Percentiles rank a stretch among this genome's conserved stretches.
Conservation (phyloP, 2,329 filamentous ascomycete species). For the Drechmeria coniospora region DNA sequence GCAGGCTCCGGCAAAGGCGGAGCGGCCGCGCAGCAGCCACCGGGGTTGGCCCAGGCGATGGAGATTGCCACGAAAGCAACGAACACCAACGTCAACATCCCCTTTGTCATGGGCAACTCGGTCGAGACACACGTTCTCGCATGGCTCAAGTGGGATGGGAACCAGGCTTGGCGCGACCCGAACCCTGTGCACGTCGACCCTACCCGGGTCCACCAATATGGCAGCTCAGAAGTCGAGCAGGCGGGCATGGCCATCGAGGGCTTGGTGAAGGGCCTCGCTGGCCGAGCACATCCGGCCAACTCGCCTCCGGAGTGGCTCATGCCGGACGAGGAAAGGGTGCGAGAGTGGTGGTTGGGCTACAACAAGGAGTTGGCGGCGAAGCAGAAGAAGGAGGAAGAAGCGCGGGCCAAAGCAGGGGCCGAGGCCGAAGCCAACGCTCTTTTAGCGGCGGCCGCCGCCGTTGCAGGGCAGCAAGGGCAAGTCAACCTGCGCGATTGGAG, state of each 20-base stretch:
- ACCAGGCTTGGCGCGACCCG: slow-evolving; percentile 26
- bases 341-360: slow-evolving; percentile 38
- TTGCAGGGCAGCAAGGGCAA: slow-evolving; percentile 4
- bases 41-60: not conserved
- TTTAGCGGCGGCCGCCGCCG: slow-evolving; percentile 10
- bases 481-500: slow-evolving; percentile 12
- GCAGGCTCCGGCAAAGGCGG: slow-evolving; percentile 2
- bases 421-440: slow-evolving; percentile 17
- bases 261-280: slow-evolving; percentile 24
- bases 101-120: slow-evolving; percentile 16
- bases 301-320: slow-evolving; percentile 38
- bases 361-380: slow-evolving; percentile 22
- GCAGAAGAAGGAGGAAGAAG: slow-evolving; percentile 23
- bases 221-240: slow-evolving; percentile 25
- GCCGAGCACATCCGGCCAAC: slow-evolving; percentile 31
- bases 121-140: slow-evolving; percentile 25
- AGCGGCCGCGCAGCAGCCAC: slow-evolving; percentile 3
- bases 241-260: slow-evolving; percentile 28
- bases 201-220: slow-evolving; percentile 20
- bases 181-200: slow-evolving; percentile 20
- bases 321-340: slow-evolving; percentile 27
- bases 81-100: slow-evolving; percentile 14
- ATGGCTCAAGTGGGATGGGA: slow-evolving; percentile 27
- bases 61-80: not conserved
- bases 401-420: slow-evolving; percentile 17